These are phyloP conservation scores for Coffea humblotiana DNA, from an alignment of 305 asterid genomes.

Conservation along the genomic window DNA sequence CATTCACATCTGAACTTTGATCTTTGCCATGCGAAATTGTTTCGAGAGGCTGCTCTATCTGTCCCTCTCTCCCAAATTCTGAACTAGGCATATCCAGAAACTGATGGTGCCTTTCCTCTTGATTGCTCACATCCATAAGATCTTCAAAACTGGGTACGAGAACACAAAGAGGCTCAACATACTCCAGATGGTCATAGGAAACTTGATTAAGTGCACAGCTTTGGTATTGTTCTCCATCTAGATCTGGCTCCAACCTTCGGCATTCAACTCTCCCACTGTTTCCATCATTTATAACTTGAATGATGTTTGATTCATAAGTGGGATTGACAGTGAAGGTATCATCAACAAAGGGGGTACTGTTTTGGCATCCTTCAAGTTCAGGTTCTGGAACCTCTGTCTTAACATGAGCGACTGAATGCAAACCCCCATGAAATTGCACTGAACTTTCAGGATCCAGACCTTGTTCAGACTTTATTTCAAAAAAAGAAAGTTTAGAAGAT, in stretches of 20 bases:
- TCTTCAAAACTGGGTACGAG: conserved; percentile 24
- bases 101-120: conserved; percentile 27
- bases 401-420: conserved; percentile 28
- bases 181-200: conserved; percentile 43
- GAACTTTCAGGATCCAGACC: conserved; percentile 36
- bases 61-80: conserved; percentile 27
- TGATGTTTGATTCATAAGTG: conserved; percentile 27
- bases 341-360: conserved; percentile 27
- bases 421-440: conserved; percentile 24
- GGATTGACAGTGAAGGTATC: conserved; percentile 25
- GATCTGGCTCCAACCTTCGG: conserved; percentile 31
- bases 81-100: conserved; percentile 32
- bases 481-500: conserved; percentile 25
- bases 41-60: conserved; percentile 20
- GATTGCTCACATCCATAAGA: conserved; percentile 28
- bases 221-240: conserved; percentile 27
- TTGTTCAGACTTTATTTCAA: conserved; percentile 32
- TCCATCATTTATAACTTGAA: conserved; percentile 23
- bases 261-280: conserved; percentile 20
- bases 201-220: conserved; percentile 41
- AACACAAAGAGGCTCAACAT: conserved; percentile 29
- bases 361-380: conserved; percentile 32
- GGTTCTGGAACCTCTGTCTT: conserved; percentile 49
- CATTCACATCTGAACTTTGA: conserved; percentile 30
- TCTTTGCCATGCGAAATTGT: conserved; percentile 21